These are phyloP conservation scores for Backusella mclennaniae DNA, from an alignment of 192 early-diverging fungal genomes.

Conservation along the genomic window DNA sequence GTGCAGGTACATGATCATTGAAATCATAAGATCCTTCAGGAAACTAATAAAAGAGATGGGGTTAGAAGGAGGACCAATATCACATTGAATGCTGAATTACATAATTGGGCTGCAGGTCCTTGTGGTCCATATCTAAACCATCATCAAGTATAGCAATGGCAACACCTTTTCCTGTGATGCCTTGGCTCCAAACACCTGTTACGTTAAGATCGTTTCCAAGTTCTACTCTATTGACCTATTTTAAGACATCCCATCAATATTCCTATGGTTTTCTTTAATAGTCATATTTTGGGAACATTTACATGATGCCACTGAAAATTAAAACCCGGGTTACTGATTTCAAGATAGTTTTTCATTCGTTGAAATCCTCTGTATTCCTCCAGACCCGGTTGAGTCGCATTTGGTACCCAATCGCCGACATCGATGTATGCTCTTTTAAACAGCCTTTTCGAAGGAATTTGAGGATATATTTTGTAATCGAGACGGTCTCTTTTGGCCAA, in stretches of 20 bases:
- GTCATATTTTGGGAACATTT: conserved; percentile 3
- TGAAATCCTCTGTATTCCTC: background rate
- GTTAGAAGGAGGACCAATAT: background rate
- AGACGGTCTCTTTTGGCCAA: background rate
- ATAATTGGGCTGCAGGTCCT: conserved; percentile 87
- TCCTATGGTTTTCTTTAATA: too few relatives aligned
- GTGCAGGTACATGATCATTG: conserved; percentile 75
- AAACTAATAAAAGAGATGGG: conserved; percentile 40
- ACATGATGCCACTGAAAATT: conserved; percentile 82
- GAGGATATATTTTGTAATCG: conserved; percentile 10
- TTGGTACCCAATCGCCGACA: background rate
- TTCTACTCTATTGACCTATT: conserved; percentile 45
- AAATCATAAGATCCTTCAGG: conserved; percentile 93
- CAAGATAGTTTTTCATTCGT: conserved; percentile 36
- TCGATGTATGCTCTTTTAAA: conserved; percentile 15
- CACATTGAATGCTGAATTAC: conserved; percentile 46
- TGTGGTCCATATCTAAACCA: conserved; percentile 84
- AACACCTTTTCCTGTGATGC: conserved; percentile 83
- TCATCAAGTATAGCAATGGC: conserved; percentile 95
- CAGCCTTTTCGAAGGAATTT: conserved; percentile 11
- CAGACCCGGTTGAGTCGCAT: background rate
- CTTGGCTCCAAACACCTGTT: conserved; percentile 89
- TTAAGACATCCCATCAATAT: too few relatives aligned
- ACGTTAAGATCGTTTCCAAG: conserved; percentile 91
- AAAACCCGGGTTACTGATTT: conserved; percentile 74